Evolutionary conservation across 257 asterid species (phyloP), one percentile per base, ranked within the genome.

Genomic region (Rubia yunnanensis): DNA sequence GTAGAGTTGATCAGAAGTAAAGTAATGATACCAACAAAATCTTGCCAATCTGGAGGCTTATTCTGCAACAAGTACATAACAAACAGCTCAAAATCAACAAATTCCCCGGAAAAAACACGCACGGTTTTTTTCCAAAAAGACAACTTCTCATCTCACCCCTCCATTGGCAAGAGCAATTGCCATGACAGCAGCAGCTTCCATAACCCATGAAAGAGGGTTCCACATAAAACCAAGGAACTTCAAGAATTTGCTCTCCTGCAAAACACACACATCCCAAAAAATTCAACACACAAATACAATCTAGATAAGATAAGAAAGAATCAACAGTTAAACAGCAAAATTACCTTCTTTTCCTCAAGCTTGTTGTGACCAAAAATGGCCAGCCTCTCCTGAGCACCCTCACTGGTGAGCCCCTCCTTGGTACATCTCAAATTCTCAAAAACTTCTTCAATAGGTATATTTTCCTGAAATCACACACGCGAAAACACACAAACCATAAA

Each of bases 161-260:
- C 98, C 98, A 80, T 92, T 92, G 55, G 98, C 98, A 74, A 92
- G 98, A 54, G 97, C 98, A 73, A 92, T 92, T 8, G 98, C 96
- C 98, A 92, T 92, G 69, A 92, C 83, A 17, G 98, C 98, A 39
- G 98, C 98, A 76, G 97, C 97, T 81, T 92, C 98, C 98, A 92
- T 92, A 64, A 92, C 98, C 98, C 98, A 92, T 63, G 98, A 92
- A 20, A 92, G 95, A 69, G 98, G 98, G 68, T 92, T 92, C 98
- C 98, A 92, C 98, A 92, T 92, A 81, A 92, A 92, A 71, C 98
- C 98, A 80, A 89, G 69, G 74, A 89, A 92, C 77, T 92, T 92
- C 54, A 92, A 73, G 35, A 92, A 48, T 76, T 92, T 92, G 82
- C 96, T 92, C 78, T 92, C 98, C 98, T 92, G 81, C 60, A 66